Evolutionary conservation across 257 asterid species (phyloP).

Genomic region (Petunia axillaris): DNA sequence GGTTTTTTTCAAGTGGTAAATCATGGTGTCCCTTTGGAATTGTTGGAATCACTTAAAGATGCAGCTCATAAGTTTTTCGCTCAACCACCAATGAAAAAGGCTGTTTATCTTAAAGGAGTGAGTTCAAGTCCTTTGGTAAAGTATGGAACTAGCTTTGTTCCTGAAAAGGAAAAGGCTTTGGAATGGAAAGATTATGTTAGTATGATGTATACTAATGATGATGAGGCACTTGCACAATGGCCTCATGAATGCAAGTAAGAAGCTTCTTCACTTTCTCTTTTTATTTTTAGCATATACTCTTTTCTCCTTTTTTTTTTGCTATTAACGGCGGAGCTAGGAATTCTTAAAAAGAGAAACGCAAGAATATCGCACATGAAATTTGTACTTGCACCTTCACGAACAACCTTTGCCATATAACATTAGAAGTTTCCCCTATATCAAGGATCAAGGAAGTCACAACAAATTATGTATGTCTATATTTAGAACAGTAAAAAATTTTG

Average conservation of each 20-base stretch:
- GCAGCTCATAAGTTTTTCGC: constrained; percentile 36
- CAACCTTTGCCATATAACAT: too few species aligned
- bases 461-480: too few species aligned
- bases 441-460: too few species aligned
- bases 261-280: background rate
- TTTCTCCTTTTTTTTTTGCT: too few species aligned
- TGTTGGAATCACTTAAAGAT: constrained; percentile 35
- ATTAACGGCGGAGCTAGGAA: too few species aligned
- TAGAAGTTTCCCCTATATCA: too few species aligned
- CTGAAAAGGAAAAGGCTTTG: constrained; percentile 44
- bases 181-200: constrained; percentile 52
- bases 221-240: constrained; percentile 46
- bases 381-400: too few species aligned
- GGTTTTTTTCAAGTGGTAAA: constrained; percentile 49
- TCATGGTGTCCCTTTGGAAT: constrained; percentile 40
- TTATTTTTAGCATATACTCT: too few species aligned
- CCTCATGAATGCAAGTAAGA: constrained; percentile 43
- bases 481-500: too few species aligned
- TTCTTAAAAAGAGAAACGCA: too few species aligned
- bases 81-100: constrained; percentile 36
- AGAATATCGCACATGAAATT: too few species aligned
- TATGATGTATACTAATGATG: constrained; percentile 47
- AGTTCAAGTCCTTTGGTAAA: constrained; percentile 43
- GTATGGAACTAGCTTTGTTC: constrained; percentile 46
- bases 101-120: constrained; percentile 37